phyloP scores from a whole-genome alignment of 768 basidiomycete species.

The Vishniacozyma victoriae region DNA sequence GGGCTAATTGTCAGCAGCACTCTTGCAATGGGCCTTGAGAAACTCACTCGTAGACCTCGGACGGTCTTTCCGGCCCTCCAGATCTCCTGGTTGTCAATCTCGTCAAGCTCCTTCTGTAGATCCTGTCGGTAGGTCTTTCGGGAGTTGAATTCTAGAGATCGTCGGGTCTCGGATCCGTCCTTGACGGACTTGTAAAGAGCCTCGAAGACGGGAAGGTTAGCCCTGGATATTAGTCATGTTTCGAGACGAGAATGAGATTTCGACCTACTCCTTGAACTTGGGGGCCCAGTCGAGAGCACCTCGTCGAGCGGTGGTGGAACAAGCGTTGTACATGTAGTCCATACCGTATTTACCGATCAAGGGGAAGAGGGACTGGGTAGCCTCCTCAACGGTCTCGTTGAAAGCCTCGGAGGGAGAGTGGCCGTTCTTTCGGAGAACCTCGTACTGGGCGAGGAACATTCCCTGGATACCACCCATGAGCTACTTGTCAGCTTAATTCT shows the following conservation, averaged over 20 bases:
- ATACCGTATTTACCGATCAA: slow-evolving; percentile 89
- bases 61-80: slow-evolving; percentile 96
- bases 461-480: slow-evolving; percentile 98
- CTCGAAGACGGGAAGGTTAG: slow-evolving; percentile 91
- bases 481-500: slow-evolving; percentile 48
- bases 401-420: slow-evolving; percentile 91
- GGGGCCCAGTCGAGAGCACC: slow-evolving; percentile 97
- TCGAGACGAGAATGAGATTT: not conserved
- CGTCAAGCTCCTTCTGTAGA: slow-evolving; percentile 81
- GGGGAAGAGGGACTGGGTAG: slow-evolving; percentile 97
- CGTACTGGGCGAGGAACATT: slow-evolving; percentile 96
- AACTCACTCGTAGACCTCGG: slow-evolving; percentile 57
- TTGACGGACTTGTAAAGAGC: slow-evolving; percentile 87
- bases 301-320: slow-evolving; percentile 97
- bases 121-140: slow-evolving; percentile 87
- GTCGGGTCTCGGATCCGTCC: slow-evolving; percentile 94
- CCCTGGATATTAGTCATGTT: slow-evolving; percentile 51
- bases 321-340: slow-evolving; percentile 99
- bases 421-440: slow-evolving; percentile 51
- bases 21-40: not conserved
- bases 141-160: slow-evolving; percentile 91
- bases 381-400: slow-evolving; percentile 99
- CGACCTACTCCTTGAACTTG: slow-evolving; percentile 62
- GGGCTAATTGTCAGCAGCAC: slow-evolving; percentile 22
- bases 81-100: slow-evolving; percentile 97